phyloP scores from a whole-genome alignment of 2,329 filamentous ascomycete species.

The Boeremia exigua region DNA sequence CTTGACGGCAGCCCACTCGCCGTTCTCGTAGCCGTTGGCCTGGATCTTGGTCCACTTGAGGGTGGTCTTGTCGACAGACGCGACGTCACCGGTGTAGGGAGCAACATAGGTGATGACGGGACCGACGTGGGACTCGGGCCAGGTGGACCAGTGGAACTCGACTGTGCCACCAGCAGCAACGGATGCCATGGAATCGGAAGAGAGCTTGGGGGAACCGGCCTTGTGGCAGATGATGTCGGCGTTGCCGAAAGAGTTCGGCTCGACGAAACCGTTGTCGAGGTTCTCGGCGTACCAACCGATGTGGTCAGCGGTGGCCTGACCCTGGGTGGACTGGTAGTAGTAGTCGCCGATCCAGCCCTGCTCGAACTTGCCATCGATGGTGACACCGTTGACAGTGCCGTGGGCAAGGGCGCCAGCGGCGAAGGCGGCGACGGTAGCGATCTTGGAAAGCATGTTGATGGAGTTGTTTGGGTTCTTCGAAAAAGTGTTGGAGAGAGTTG shows the following conservation, averaged over 20 bases:
- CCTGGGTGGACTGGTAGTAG: constrained; percentile 44
- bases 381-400: constrained; percentile 54
- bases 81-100: constrained; percentile 39
- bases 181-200: constrained; percentile 54
- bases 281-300: constrained; percentile 54
- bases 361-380: constrained; percentile 57
- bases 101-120: constrained; percentile 50
- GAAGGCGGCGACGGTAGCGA: constrained; percentile 35
- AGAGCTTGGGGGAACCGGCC: constrained; percentile 53
- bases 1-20: constrained; percentile 47
- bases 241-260: constrained; percentile 33
- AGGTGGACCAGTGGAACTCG: constrained; percentile 58
- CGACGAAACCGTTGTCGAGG: constrained; percentile 47
- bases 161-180: constrained; percentile 67
- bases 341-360: constrained; percentile 52
- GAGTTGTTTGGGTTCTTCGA: constrained; percentile 14
- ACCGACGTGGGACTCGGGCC: constrained; percentile 48
- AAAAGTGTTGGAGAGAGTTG: constrained; percentile 14
- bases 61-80: constrained; percentile 42
- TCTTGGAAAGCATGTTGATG: constrained; percentile 37
- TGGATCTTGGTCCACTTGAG: constrained; percentile 51
- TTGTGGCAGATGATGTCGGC: constrained; percentile 67
- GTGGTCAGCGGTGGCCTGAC: constrained; percentile 36
- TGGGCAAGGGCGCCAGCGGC: constrained; percentile 53
- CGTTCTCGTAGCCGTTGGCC: constrained; percentile 36